phyloP scores from a whole-genome alignment of 2,329 filamentous ascomycete species.

The Cercospora sp. region DNA sequence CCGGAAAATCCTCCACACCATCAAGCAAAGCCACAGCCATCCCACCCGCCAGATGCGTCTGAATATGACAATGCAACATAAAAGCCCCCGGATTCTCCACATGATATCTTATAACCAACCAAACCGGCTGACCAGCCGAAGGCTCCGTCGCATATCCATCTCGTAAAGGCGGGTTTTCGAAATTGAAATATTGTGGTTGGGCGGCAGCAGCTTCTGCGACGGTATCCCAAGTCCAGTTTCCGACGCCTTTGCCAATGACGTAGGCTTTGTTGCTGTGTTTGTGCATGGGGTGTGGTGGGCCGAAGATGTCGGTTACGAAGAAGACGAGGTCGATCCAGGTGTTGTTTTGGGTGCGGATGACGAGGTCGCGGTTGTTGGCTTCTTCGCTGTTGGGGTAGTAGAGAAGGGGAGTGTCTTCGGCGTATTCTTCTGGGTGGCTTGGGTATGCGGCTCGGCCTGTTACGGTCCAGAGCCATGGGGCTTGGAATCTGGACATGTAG shows the following conservation, averaged over 20 bases:
- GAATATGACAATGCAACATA: conserved; percentile 54
- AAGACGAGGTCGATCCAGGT: conserved; percentile 40
- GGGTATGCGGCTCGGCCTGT: conserved; percentile 9
- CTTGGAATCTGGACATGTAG: conserved; percentile 13
- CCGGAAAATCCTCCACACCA: conserved; percentile 46
- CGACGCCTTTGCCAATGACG: conserved; percentile 53
- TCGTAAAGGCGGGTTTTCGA: conserved; percentile 55
- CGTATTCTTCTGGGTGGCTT: conserved; percentile 11
- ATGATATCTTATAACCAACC: conserved; percentile 50
- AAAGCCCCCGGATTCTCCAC: conserved; percentile 49
- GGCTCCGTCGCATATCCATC: conserved; percentile 46
- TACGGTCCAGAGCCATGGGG: conserved; percentile 17
- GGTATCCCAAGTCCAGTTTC: conserved; percentile 52
- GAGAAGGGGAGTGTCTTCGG: conserved; percentile 15
- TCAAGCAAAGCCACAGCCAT: conserved; percentile 53
- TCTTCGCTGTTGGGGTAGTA: conserved; percentile 19
- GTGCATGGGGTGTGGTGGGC: conserved; percentile 62
- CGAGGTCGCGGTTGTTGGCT: conserved; percentile 17
- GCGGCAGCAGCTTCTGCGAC: conserved; percentile 54
- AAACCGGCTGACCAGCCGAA: conserved; percentile 29
- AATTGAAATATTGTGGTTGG: conserved; percentile 56
- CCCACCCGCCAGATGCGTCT: conserved; percentile 50
- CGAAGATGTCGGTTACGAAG: conserved; percentile 31
- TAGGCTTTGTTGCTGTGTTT: conserved; percentile 65
- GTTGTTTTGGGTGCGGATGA: conserved; percentile 34